Conservation (phyloP, 768 basidiomycete genomes). For the Leccinum arenicola region DNA sequence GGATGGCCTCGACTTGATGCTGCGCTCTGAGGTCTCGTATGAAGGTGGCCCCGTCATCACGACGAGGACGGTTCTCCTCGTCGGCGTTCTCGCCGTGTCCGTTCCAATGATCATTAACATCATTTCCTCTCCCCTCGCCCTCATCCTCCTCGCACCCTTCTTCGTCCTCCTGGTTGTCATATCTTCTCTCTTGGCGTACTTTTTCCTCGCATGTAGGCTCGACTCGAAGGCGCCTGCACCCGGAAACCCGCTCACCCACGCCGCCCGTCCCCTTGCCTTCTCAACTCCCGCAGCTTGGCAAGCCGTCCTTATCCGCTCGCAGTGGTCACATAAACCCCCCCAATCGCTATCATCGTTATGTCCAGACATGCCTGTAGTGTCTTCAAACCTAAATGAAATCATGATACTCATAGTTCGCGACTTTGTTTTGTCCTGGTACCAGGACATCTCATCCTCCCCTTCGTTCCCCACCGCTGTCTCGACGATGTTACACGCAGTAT, state of each 20-base stretch:
- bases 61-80: constrained; percentile 51
- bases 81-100: constrained; percentile 55
- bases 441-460: constrained; percentile 77
- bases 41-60: constrained; percentile 42
- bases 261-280: constrained; percentile 77
- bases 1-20: constrained; percentile 16
- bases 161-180: constrained; percentile 47
- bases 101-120: constrained; percentile 55
- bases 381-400: constrained; percentile 73
- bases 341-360: constrained; percentile 66
- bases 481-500: constrained; percentile 60
- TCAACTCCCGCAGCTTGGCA: constrained; percentile 96
- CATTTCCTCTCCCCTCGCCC: constrained; percentile 61
- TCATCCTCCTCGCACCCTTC: constrained; percentile 63
- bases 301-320: constrained; percentile 81
- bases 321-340: constrained; percentile 78
- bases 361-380: constrained; percentile 62
- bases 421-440: constrained; percentile 91
- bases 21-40: constrained; percentile 5
- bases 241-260: constrained; percentile 43
- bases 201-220: constrained; percentile 57
- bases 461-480: constrained; percentile 89
- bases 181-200: constrained; percentile 49
- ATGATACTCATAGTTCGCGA: constrained; percentile 80
- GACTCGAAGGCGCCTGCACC: constrained; percentile 42